Conservation (phyloP, 169 alveolate genomes). For the Plasmodium relictum region DNA sequence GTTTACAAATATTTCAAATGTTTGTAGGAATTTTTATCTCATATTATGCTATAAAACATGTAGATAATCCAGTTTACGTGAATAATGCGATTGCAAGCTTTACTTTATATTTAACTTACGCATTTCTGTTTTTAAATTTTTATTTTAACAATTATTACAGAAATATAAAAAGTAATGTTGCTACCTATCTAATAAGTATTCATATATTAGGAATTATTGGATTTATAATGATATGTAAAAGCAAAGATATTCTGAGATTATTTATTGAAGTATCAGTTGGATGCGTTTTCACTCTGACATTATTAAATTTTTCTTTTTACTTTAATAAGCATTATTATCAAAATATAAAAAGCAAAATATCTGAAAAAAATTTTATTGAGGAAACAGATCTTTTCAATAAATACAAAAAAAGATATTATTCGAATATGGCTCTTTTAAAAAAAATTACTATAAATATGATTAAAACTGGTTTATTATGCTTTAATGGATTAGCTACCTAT, state of each 20-base stretch:
- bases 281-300: slow-evolving; percentile 42
- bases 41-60: slow-evolving; percentile 52
- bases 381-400: slow-evolving; percentile 10
- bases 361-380: slow-evolving; percentile 18
- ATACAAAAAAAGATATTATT: slow-evolving; percentile 43
- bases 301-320: slow-evolving; percentile 45
- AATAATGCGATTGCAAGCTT: slow-evolving; percentile 64
- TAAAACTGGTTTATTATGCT: slow-evolving; percentile 44
- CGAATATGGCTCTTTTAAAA: slow-evolving; percentile 62
- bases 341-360: slow-evolving; percentile 12
- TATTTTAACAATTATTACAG: slow-evolving; percentile 57
- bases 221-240: slow-evolving; percentile 64
- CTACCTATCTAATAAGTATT: slow-evolving; percentile 40
- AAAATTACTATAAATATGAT: slow-evolving; percentile 47
- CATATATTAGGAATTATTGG: slow-evolving; percentile 54
- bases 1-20: slow-evolving; percentile 64
- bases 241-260: slow-evolving; percentile 50
- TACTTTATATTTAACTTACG: slow-evolving; percentile 47
- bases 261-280: slow-evolving; percentile 42
- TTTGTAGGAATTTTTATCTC: slow-evolving; percentile 63
- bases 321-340: slow-evolving; percentile 46
- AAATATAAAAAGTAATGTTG: slow-evolving; percentile 60
- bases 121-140: slow-evolving; percentile 67
- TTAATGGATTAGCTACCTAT: slow-evolving; percentile 61
- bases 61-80: slow-evolving; percentile 29